Conservation (phyloP, 129 eudicot genomes). For the Artemisia annua region DNA sequence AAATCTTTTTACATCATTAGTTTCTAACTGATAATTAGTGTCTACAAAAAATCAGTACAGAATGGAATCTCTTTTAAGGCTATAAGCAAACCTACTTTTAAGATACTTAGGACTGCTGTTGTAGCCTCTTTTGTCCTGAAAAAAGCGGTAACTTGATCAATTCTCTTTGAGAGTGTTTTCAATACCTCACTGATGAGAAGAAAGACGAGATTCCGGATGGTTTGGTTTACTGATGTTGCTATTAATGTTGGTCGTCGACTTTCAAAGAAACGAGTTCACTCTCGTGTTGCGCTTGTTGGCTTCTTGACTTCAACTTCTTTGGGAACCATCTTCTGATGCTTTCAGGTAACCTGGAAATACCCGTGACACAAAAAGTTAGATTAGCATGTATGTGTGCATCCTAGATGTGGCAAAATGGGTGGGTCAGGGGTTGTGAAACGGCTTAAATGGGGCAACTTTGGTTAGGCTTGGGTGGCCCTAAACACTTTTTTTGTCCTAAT, state of each 20-base stretch:
- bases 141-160: constrained; percentile 4
- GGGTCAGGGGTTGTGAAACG: too few species aligned
- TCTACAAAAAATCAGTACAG: constrained; percentile 18
- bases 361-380: background rate
- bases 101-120: too few species aligned
- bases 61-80: background rate
- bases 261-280: constrained; percentile 76
- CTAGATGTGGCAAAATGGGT: background rate
- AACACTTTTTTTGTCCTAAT: too few species aligned
- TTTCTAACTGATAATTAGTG: background rate
- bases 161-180: background rate
- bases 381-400: background rate
- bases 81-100: background rate
- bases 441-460: too few species aligned
- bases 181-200: constrained; percentile 3
- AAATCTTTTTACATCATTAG: background rate
- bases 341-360: constrained; percentile 70
- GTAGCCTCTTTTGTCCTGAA: background rate
- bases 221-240: constrained; percentile 11
- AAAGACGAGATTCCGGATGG: background rate
- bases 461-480: too few species aligned
- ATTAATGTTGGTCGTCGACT: constrained; percentile 49
- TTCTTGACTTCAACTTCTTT: constrained; percentile 52
- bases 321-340: constrained; percentile 72
- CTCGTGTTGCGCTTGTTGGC: constrained; percentile 73